Conservation (phyloP, 495 filamentous ascomycete genomes). For the Amorphotheca resinae region DNA sequence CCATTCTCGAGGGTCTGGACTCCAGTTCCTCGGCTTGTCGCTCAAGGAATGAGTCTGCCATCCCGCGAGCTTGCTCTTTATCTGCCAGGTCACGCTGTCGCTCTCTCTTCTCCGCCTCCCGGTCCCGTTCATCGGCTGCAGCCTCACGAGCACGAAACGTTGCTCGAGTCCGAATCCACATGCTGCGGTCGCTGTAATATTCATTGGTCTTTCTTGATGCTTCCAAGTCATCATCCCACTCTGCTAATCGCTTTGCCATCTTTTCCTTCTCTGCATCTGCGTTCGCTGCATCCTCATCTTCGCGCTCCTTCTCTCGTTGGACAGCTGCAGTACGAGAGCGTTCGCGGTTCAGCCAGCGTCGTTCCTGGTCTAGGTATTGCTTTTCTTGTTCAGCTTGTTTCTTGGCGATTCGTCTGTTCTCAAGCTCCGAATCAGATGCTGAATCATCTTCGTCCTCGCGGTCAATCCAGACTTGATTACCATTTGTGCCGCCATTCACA, state of each 20-base stretch:
- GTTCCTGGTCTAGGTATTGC: constrained; percentile 71
- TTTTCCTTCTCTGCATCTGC: constrained; percentile 45
- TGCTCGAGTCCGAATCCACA: constrained; percentile 75
- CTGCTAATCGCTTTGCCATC: constrained; percentile 56
- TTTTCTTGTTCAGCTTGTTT: constrained; percentile 66
- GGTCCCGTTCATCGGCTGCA: constrained; percentile 68
- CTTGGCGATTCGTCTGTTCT: constrained; percentile 57
- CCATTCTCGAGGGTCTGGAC: constrained; percentile 27
- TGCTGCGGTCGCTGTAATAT: constrained; percentile 75
- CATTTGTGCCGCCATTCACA: constrained; percentile 67
- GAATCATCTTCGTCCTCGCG: constrained; percentile 82
- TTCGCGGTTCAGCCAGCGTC: constrained; percentile 83
- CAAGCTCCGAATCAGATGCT: constrained; percentile 76
- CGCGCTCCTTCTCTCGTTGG: constrained; percentile 67
- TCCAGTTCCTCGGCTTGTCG: constrained; percentile 79
- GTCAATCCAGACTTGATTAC: constrained; percentile 36
- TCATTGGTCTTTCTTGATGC: constrained; percentile 56
- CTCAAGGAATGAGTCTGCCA: constrained; percentile 90
- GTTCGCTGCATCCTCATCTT: constrained; percentile 53
- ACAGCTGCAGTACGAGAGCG: constrained; percentile 69
- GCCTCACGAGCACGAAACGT: constrained; percentile 59
- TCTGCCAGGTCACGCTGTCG: constrained; percentile 52
- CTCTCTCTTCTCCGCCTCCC: constrained; percentile 64
- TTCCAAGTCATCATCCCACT: constrained; percentile 87
- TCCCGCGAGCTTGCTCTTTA: constrained; percentile 64